Evolutionary conservation across 108 stramenopile species (phyloP), one percentile per base, ranked within the genome.

Genomic region (Schizochytrium sp.): DNA sequence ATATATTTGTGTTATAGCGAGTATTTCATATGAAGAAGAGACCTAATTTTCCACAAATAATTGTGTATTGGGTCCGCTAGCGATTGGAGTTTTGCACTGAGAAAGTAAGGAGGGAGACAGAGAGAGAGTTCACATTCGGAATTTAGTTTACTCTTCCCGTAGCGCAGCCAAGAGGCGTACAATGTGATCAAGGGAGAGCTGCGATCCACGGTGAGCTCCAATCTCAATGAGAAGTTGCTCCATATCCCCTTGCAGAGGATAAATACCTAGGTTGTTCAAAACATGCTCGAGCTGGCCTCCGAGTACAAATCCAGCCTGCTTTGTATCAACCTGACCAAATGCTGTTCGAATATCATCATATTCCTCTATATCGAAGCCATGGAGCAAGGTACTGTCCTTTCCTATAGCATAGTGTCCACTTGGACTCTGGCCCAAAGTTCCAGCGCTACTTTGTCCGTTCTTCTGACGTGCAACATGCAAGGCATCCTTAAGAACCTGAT

Each of bases 161-260:
- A 83, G 76, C 10, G 76, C 76, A 50, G 76, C 76, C 17, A 83
- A 53, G 2, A 83, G 76, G 28, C 50, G 50, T 5, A 83, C 53
- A 53, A 83, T n/a, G 53, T 10, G n/a, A 38, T 49, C 76, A 10
- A 55, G 50, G 3, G 45, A 13, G 53, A 83, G 8, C 50, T 3
- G 28, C 1, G 76, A 83, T 10, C 55, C 76, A 10, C 38, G n/a
- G 13, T 49, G 47, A 53, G 76, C 76, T 13, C 53, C 76, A 10
- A 83, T 10, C 76, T 83, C 76, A n/a, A 55, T 40, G 45, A 83
- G 76, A 2, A 83, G 76, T 53, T 83, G 76, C n/a, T 83, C 76
- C 50, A 83, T 49, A 53, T 83, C 76, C n/a, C 53, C 76, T 53
- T 49, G 76, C 0, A 55, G 50, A 49, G 76, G 76, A 55, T 55